Evolutionary conservation across 1,284 basidiomycete genomes (phyloP), one percentile per base, ranked within the genome.

Genomic region (Fomitopsis pinicola): DNA sequence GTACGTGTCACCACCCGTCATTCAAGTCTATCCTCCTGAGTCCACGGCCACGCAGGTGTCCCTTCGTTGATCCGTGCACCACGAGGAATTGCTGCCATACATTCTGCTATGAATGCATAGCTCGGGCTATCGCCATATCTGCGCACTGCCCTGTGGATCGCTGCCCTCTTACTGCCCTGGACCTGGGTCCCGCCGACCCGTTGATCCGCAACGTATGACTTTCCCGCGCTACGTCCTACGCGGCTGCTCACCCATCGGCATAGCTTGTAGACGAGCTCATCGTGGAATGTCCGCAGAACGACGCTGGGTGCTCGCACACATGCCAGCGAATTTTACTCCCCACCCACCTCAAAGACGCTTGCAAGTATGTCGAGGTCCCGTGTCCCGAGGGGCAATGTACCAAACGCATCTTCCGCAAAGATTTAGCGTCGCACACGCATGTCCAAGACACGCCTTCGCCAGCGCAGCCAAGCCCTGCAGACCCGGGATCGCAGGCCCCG

Each of bases 61-160:
- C 92, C 2, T 92, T 94, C 68, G 75, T 86, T 19, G 82, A 92
- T 36, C 93, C 93, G 10, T 82, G 82, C 4, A 87, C 86, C 0
- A 88, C 91, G 1, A 82, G 77, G 28, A 85, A 86, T 12, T 95
- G 93, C 69, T 81, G 83, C 61, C 93, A 95, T 71, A 95, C 91
- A 0, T 95, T 95, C 73, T 95, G 93, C 72, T 77, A 78, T 26
- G 85, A 86, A 42, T 95, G 93, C 69, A 91, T 95, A 64, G 68
- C 77, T 15, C 78, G 80, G 50, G 90, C 92, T 0, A 78, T 95
- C 10, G 71, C 75, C 46, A 81, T 87, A 60, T 82, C 84, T 5
- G 76, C 79, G 1, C 84, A 87, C 65, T 95, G 93, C 71, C 93
- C 93, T n/a, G 86, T 95, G 48, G 93, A 95, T 74, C 84, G 93